A percentile compares a stretch with the other conserved stretches of the same genome.
These are phyloP conservation scores for Blumeriella jaapii DNA, from an alignment of 2,329 filamentous ascomycete species.

Conservation along the genomic window DNA sequence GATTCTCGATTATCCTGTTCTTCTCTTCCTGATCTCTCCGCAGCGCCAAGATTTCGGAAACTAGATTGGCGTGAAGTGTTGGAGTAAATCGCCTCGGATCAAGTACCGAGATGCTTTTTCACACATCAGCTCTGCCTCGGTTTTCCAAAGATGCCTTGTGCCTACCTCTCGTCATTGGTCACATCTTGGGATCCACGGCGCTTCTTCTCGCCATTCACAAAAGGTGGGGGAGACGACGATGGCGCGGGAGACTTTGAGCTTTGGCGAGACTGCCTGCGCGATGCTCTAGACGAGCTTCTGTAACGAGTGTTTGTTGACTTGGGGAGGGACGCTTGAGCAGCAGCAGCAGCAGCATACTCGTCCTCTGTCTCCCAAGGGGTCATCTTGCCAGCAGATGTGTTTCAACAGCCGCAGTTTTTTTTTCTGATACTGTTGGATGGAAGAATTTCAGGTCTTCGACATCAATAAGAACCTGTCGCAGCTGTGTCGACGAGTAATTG, in stretches of 20 bases:
- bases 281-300: slow-evolving; percentile 58
- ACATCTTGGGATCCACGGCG: slow-evolving; percentile 45
- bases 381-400: slow-evolving; percentile 30
- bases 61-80: slow-evolving; percentile 84
- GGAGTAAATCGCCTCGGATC: slow-evolving; percentile 92
- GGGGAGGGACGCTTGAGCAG: slow-evolving; percentile 49
- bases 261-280: slow-evolving; percentile 47
- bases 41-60: slow-evolving; percentile 83
- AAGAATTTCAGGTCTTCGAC: slow-evolving; percentile 11
- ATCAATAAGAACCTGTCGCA: slow-evolving; percentile 8
- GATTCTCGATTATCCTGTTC: slow-evolving; percentile 69
- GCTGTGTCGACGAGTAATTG: slow-evolving; percentile 8
- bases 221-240: slow-evolving; percentile 47
- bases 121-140: slow-evolving; percentile 11
- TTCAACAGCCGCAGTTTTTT: background rate
- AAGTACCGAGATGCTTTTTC: slow-evolving; percentile 45
- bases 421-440: slow-evolving; percentile 5
- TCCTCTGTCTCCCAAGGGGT: slow-evolving; percentile 51
- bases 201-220: slow-evolving; percentile 37
- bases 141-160: slow-evolving; percentile 29
- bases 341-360: slow-evolving; percentile 44
- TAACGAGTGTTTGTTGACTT: slow-evolving; percentile 63
- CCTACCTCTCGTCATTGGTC: slow-evolving; percentile 46
- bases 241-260: slow-evolving; percentile 54
- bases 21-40: slow-evolving; percentile 88